phyloP scores from a whole-genome alignment of 352 stramenopile genomes.

The Globisporangium recalcitrans region DNA sequence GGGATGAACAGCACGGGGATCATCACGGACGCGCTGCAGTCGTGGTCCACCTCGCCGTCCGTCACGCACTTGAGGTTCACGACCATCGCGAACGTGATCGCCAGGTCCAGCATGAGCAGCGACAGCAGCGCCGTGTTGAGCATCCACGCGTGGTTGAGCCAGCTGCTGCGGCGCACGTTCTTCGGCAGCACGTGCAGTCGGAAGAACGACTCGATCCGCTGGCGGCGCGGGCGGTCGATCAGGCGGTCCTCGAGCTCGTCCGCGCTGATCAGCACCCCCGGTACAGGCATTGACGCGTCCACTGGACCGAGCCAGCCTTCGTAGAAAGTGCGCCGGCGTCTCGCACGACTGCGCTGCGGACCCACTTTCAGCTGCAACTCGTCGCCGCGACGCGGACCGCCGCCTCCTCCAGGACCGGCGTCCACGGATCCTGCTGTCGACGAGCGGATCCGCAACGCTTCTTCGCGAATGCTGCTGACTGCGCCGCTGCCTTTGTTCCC shows the following conservation, averaged over 20 bases:
- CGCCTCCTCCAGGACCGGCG: constrained; percentile 1
- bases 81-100: constrained; percentile 75
- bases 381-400: constrained; percentile 9
- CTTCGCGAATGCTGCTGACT: constrained; percentile 61
- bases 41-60: constrained; percentile 56
- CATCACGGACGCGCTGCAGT: constrained; percentile 72
- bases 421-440: constrained; percentile 40
- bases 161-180: constrained; percentile 51
- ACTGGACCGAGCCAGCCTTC: constrained; percentile 68
- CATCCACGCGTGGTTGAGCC: constrained; percentile 61
- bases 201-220: constrained; percentile 43
- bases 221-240: constrained; percentile 31
- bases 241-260: constrained; percentile 63
- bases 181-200: constrained; percentile 42
- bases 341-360: constrained; percentile 14
- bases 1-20: constrained; percentile 65
- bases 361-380: constrained; percentile 26
- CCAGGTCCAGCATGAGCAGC: constrained; percentile 71
- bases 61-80: constrained; percentile 79
- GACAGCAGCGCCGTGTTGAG: constrained; percentile 54
- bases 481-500: not conserved
- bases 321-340: constrained; percentile 45
- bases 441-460: constrained; percentile 59
- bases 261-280: constrained; percentile 61
- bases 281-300: constrained; percentile 65